Percentiles rank a stretch among this genome's conserved stretches.
Conservation (phyloP, 169 alveolate species). For the Eimeria nieschulzi region DNA sequence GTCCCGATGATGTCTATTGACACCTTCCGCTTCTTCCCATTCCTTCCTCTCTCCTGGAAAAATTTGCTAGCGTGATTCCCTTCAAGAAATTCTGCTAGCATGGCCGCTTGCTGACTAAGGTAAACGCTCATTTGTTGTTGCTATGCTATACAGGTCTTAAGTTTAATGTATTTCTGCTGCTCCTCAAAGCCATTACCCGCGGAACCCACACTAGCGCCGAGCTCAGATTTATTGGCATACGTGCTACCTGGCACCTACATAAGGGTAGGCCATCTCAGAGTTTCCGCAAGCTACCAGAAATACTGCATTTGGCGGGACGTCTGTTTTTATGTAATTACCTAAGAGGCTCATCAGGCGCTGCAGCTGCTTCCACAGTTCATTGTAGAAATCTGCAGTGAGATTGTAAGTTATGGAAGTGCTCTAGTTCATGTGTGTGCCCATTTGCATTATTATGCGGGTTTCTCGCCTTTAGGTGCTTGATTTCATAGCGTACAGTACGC, state of each 20-base stretch:
- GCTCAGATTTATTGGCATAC: slow-evolving; percentile 33
- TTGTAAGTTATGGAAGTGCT: too few species aligned
- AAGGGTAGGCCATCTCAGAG: not conserved
- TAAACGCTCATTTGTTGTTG: not conserved
- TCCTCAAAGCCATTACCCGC: slow-evolving; percentile 22
- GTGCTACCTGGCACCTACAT: slow-evolving; percentile 50
- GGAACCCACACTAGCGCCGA: slow-evolving; percentile 59
- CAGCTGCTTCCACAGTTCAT: not conserved
- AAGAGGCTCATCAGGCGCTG: not conserved
- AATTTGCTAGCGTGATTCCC: too few species aligned
- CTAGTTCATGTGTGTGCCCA: not conserved
- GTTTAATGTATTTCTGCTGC: slow-evolving; percentile 44
- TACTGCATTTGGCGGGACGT: not conserved
- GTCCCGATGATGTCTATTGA: slow-evolving; percentile 46
- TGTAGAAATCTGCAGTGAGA: not conserved
- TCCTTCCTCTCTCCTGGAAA: too few species aligned
- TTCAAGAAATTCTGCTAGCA: too few species aligned
- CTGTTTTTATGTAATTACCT: not conserved
- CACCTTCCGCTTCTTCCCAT: not conserved
- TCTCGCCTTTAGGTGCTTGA: slow-evolving; percentile 40
- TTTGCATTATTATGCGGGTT: not conserved
- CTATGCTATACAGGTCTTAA: slow-evolving; percentile 5
- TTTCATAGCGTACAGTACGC: slow-evolving; percentile 24
- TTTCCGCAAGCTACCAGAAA: not conserved
- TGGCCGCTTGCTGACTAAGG: too few species aligned